phyloP scores from a whole-genome alignment of 2,329 filamentous ascomycete species.

The Diaporthe sp. region DNA sequence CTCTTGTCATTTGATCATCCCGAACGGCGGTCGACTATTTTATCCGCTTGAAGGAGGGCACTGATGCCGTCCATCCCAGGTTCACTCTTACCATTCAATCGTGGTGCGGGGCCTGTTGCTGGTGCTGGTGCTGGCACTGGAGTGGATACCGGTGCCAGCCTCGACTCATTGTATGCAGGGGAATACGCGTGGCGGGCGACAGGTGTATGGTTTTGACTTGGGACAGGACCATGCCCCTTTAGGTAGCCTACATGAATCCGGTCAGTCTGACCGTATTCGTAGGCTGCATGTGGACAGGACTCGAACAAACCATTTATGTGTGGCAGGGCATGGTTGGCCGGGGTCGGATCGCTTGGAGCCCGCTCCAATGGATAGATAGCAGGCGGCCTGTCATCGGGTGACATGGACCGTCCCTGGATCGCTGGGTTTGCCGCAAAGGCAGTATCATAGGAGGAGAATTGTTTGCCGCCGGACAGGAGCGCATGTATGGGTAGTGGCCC shows the following conservation, averaged over 20 bases:
- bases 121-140: conserved; percentile 13
- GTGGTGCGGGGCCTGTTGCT: conserved; percentile 28
- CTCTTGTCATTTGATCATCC: conserved; percentile 1
- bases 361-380: conserved; percentile 26
- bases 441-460: conserved; percentile 37
- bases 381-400: conserved; percentile 40
- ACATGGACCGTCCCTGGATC: conserved; percentile 33
- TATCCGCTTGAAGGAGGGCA: conserved; percentile 69
- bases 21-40: conserved; percentile 66
- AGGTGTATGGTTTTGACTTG: conserved; percentile 1
- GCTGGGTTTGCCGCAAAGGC: conserved; percentile 25
- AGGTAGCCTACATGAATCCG: conserved; percentile 43
- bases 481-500: conserved; percentile 68
- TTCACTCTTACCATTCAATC: conserved; percentile 46
- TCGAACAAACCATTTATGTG: conserved; percentile 41
- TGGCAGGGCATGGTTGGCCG: conserved; percentile 32
- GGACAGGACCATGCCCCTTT: conserved; percentile 31
- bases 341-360: conserved; percentile 29
- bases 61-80: conserved; percentile 68
- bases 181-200: conserved; percentile 36
- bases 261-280: background rate
- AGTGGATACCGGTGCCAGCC: conserved; percentile 39
- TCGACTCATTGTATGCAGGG: conserved; percentile 17
- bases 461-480: conserved; percentile 54
- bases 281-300: background rate